Conservation (phyloP, 345 rosid genomes). For the Brassica rapa region DNA sequence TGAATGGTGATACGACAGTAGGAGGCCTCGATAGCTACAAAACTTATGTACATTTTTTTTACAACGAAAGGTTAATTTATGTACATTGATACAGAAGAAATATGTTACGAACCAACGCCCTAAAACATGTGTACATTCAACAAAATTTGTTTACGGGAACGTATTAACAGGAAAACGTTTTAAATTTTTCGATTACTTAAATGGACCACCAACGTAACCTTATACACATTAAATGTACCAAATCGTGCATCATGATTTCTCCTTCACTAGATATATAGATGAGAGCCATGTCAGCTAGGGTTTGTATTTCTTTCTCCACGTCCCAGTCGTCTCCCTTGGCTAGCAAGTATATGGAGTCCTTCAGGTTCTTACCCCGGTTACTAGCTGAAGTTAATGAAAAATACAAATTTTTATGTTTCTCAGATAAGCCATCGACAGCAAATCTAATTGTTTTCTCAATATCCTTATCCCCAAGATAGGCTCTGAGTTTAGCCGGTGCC, state of each 20-base stretch:
- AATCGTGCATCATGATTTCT: neutral
- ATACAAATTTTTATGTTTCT: neutral
- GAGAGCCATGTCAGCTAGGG: neutral
- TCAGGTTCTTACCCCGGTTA: neutral
- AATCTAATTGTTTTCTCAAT: neutral
- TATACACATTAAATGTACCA: neutral
- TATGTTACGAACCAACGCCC: too few species aligned
- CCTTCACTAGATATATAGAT: neutral
- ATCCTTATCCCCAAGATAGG: neutral
- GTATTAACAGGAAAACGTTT: too few species aligned
- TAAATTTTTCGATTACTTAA: too few species aligned
- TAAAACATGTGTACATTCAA: too few species aligned
- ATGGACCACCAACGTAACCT: too few species aligned
- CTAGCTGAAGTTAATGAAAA: neutral
- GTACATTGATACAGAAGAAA: too few species aligned
- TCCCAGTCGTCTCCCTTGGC: neutral
- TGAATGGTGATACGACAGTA: too few species aligned
- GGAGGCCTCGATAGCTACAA: too few species aligned
- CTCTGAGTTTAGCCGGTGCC: neutral
- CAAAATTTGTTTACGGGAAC: too few species aligned
- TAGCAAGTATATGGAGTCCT: neutral
- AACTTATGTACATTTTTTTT: too few species aligned
- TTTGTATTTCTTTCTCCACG: constrained; percentile 11
- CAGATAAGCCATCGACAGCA: neutral
- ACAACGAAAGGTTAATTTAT: too few species aligned